Percentiles rank a stretch among this genome's conserved stretches.
Conservation (phyloP, 1,284 basidiomycete species). For the Rhizoctonia solani region DNA sequence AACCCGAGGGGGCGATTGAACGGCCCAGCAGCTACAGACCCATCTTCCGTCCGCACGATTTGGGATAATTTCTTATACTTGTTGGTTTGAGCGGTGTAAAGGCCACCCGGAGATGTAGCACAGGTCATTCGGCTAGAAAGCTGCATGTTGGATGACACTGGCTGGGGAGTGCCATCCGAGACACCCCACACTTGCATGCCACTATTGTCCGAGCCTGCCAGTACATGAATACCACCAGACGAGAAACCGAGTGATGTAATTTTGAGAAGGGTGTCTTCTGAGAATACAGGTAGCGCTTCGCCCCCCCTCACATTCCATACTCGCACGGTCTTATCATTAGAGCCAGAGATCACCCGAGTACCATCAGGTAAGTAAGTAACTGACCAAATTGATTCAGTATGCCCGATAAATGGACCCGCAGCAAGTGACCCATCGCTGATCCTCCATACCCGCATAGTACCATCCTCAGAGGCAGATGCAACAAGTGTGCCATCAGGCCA, state of each 20-base stretch:
- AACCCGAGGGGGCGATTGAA: not conserved
- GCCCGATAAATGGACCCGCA: not conserved
- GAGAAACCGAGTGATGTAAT: not conserved
- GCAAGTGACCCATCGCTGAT: not conserved
- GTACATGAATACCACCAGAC: not conserved
- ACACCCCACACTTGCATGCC: no score
- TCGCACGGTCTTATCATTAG: not conserved
- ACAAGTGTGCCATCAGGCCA: slow-evolving; percentile 8
- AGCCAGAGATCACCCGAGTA: not conserved
- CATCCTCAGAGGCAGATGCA: not conserved
- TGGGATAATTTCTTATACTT: no score
- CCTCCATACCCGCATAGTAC: not conserved
- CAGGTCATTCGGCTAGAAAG: no score
- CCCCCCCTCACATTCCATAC: not conserved
- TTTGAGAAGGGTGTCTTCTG: not conserved
- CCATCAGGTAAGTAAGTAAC: not conserved
- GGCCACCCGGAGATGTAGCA: not conserved
- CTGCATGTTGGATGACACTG: no score
- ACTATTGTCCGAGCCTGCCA: no score
- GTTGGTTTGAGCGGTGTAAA: no score
- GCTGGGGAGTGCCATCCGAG: no score
- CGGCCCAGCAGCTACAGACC: not conserved
- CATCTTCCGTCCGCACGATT: not conserved
- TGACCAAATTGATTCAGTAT: not conserved
- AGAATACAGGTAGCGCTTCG: not conserved